Evolutionary conservation across 192 early-diverging fungal species (phyloP).

Genomic region (Diversispora eburnea): DNA sequence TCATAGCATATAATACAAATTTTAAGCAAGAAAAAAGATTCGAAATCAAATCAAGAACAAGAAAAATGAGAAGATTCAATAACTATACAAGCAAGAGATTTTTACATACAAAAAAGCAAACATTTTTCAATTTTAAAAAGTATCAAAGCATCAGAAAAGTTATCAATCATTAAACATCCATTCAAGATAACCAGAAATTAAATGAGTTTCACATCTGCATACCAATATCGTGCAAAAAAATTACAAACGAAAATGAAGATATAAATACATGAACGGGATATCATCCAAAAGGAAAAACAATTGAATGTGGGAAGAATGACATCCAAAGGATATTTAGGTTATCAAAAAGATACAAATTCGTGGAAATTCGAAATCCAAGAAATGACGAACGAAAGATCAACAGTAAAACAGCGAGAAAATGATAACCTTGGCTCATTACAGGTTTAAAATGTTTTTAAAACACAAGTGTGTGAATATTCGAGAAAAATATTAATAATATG

Average conservation of each 20-base stretch:
- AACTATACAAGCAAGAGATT: not conserved
- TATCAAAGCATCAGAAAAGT: not conserved
- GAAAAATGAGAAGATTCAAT: not conserved
- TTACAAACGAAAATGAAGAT: no score
- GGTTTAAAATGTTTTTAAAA: constrained; percentile 1
- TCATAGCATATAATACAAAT: no score
- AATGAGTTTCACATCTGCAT: not conserved
- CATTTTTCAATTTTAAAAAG: not conserved
- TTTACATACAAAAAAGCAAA: not conserved
- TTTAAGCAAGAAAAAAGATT: no score
- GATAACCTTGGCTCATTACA: not conserved
- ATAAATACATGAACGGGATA: no score
- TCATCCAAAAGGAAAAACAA: no score
- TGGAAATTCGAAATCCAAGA: not conserved
- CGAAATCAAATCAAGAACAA: not conserved
- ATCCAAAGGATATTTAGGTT: no score
- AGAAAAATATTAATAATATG: not conserved
- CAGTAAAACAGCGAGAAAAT: not conserved
- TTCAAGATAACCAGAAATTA: not conserved
- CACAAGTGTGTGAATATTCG: not conserved
- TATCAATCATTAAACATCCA: not conserved
- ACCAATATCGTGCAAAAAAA: no score
- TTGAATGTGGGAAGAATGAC: no score
- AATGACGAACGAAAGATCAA: not conserved
- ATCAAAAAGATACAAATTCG: no score